These are phyloP conservation scores for Obelidium mucronatum DNA, from an alignment of 192 early-diverging fungal genomes.

Conservation along the genomic window DNA sequence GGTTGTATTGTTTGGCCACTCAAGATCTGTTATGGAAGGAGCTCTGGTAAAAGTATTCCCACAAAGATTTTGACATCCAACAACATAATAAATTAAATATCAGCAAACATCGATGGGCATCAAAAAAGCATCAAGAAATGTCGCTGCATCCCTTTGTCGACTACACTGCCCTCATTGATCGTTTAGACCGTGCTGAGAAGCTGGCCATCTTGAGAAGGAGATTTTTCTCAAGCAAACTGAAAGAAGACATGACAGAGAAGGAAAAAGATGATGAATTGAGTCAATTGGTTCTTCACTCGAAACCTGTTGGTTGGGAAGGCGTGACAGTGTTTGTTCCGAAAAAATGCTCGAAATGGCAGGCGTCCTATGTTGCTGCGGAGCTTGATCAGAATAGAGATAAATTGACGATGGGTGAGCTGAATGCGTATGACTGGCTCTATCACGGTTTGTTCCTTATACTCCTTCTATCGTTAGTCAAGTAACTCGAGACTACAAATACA, in stretches of 20 bases:
- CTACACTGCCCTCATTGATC: not conserved
- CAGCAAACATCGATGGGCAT: constrained; percentile 27
- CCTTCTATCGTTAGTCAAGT: too few relatives aligned
- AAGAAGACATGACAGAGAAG: not conserved
- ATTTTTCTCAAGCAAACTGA: not conserved
- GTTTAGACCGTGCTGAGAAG: constrained; percentile 2
- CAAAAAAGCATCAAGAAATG: constrained; percentile 20
- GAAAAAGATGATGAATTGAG: not conserved
- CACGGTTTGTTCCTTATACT: too few relatives aligned
- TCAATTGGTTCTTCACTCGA: not conserved
- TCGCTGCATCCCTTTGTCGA: constrained; percentile 28
- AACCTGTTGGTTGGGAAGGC: not conserved
- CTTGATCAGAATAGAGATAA: not conserved
- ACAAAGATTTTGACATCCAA: not conserved
- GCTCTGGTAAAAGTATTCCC: not conserved
- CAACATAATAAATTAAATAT: not conserved
- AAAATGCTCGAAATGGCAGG: constrained; percentile 20
- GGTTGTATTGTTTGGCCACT: not conserved
- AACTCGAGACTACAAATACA: too few relatives aligned
- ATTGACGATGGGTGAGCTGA: constrained; percentile 26
- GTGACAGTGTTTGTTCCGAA: not conserved
- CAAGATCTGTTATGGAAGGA: constrained; percentile 8
- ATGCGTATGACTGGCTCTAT: constrained; percentile 29
- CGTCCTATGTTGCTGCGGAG: constrained; percentile 34
- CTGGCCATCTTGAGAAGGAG: not conserved